Base-by-base conservation (phyloP, 441 rosid species). In the Codiaeum variegatum region DNA sequence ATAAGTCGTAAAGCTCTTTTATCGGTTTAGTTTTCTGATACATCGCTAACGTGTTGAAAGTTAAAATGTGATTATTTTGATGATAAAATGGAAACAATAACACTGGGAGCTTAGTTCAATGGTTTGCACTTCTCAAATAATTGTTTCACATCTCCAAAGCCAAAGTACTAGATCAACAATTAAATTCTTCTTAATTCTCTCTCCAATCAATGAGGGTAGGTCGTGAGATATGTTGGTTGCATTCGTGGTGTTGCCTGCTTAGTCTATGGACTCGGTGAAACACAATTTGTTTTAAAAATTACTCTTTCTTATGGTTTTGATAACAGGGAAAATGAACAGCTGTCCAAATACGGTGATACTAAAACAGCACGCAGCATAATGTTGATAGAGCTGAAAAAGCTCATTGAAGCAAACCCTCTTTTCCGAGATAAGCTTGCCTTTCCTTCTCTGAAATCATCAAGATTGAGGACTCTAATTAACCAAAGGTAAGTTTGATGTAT, bases 261-360 rank as follows among this genome's bases (percentile, higher is more conserved):
- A 13, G 44, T 72, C 77, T 12, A 34, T 72, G 49, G 51, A 76
- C 32, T 28, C 18, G n/a, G 19, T 47, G 56, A 56, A 40, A n/a
- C 12, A 5, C 60, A 67, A 72, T 38, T 66, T 36, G 28, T 21
- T 65, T n/a, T 40, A 31, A 66, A 21, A 11, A 64, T 70, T 55
- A 24, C 40, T 21, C 28, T 21, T 51, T 67, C 60, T 72, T 31
- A 18, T 67, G 26, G 16, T 71, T 59, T 32, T 67, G 15, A 66
- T 69, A 77, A 72, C 88, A 93, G 98, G 85, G 94, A 90, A 82
- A 90, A 93, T 76, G 94, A 91, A 79, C 93, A 93, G 84, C 90
- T 93, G 31, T 91, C 98, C 67, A 90, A 88, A 76, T 90, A 91
- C 71, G 98, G 97, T 21, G 97, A 93, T 68, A 88, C 96, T 18